These are phyloP conservation scores for Globisporangium barbulae DNA, from an alignment of 352 stramenopile species.

Conservation along the genomic window DNA sequence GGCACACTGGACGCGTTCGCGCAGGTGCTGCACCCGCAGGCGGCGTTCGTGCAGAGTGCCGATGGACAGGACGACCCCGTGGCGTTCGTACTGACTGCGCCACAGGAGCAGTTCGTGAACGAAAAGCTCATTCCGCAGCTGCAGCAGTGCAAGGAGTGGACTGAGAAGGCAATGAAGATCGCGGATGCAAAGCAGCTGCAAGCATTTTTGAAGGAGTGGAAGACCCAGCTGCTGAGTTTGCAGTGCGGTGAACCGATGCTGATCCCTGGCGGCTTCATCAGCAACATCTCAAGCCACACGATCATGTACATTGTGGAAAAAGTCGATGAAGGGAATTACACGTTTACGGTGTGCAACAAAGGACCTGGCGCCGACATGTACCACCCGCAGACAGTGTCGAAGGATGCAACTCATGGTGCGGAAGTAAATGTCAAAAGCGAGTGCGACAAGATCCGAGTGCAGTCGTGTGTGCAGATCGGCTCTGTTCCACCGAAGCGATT, in stretches of 20 bases:
- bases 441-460: slow-evolving; percentile 77
- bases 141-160: slow-evolving; percentile 42
- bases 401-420: slow-evolving; percentile 6
- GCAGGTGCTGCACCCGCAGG: slow-evolving; percentile 34
- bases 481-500: slow-evolving; percentile 57
- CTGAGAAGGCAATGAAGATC: slow-evolving; percentile 55
- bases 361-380: slow-evolving; percentile 83
- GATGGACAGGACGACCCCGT: slow-evolving; percentile 27
- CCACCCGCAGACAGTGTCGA: slow-evolving; percentile 44
- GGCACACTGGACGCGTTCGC: slow-evolving; percentile 37
- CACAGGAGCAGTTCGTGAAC: slow-evolving; percentile 51
- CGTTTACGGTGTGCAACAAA: slow-evolving; percentile 89
- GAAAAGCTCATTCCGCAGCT: slow-evolving; percentile 56
- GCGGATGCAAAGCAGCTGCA: slow-evolving; percentile 64
- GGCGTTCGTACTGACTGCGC: slow-evolving; percentile 41
- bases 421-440: slow-evolving; percentile 11
- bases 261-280: slow-evolving; percentile 76
- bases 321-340: slow-evolving; percentile 46
- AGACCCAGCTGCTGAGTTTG: slow-evolving; percentile 44
- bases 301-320: slow-evolving; percentile 87
- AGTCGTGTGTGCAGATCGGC: slow-evolving; percentile 70
- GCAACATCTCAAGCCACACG: slow-evolving; percentile 63
- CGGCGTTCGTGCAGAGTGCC: slow-evolving; percentile 7
- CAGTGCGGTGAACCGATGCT: slow-evolving; percentile 45
- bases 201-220: slow-evolving; percentile 67